A percentile compares a stretch with the other conserved stretches of the same genome.
phyloP scores from a whole-genome alignment of 192 early-diverging fungal species.

The Entomortierella lignicola region DNA sequence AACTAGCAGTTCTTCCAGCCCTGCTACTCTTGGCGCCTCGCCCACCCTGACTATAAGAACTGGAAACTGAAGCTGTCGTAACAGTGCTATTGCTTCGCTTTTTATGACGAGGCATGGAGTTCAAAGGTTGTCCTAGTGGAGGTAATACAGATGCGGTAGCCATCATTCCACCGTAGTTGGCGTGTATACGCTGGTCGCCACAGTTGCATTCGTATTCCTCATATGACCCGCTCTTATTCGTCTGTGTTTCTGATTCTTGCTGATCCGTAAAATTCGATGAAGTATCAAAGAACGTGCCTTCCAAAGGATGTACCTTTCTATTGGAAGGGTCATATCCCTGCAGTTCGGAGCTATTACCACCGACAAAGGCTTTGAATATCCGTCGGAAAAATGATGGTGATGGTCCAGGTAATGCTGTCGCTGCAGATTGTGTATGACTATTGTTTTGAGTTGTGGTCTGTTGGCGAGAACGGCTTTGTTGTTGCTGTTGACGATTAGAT shows the following conservation, averaged over 20 bases:
- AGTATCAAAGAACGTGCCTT: neutral
- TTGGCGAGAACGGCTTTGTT: neutral
- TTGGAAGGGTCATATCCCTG: neutral
- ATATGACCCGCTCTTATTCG: slow-evolving; percentile 27
- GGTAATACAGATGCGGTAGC: neutral
- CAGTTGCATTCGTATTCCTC: slow-evolving; percentile 34
- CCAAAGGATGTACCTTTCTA: neutral
- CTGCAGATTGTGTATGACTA: slow-evolving; percentile 1
- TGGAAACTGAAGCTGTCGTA: slow-evolving; percentile 15
- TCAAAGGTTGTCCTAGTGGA: slow-evolving; percentile 2
- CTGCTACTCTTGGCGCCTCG: slow-evolving; percentile 14
- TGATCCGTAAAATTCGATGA: neutral
- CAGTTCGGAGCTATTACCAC: neutral
- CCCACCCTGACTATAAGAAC: neutral
- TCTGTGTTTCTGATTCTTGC: slow-evolving; percentile 1
- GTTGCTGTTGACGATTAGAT: neutral
- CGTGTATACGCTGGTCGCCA: neutral
- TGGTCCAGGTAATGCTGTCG: slow-evolving; percentile 11
- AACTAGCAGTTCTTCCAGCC: slow-evolving; percentile 4
- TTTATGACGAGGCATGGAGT: slow-evolving; percentile 7
- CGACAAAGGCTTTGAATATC: slow-evolving; percentile 33
- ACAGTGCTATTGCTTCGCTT: slow-evolving; percentile 34
- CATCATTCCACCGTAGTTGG: neutral
- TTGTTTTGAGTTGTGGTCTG: neutral
- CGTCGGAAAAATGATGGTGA: slow-evolving; percentile 26